Evolutionary conservation across 75 land plant genomes (phyloP).

Genomic region (Sequoiadendron giganteum): DNA sequence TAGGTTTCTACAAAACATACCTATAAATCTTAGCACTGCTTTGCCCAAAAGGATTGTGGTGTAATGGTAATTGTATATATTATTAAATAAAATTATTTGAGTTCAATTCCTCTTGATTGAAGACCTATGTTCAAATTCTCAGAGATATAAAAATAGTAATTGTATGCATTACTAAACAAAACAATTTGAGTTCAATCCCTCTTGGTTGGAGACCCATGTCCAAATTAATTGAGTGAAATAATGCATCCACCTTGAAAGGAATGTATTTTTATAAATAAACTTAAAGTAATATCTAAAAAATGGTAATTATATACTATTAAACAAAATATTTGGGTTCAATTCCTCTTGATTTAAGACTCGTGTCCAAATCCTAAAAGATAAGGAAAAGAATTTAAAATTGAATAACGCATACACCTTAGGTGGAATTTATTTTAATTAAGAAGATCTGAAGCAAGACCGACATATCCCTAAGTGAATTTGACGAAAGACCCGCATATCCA

Average conservation of each 20-base stretch:
- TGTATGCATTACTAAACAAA: neutral
- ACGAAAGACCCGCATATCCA: too few relatives aligned
- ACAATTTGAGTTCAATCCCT: neutral
- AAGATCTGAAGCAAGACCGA: too few relatives aligned
- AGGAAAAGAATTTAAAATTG: too few relatives aligned
- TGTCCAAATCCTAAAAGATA: neutral
- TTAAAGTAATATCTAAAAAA: too few relatives aligned
- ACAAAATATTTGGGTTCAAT: neutral
- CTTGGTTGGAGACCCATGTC: neutral
- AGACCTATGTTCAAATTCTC: neutral
- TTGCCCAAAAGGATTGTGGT: neutral
- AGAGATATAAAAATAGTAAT: neutral
- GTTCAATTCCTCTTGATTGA: neutral
- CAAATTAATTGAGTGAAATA: neutral
- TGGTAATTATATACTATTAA: neutral
- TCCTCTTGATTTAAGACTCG: neutral
- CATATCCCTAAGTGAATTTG: too few relatives aligned
- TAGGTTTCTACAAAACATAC: neutral
- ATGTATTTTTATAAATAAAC: too few relatives aligned
- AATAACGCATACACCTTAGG: too few relatives aligned
- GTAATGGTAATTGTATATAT: neutral
- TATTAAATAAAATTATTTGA: neutral
- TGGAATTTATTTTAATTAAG: too few relatives aligned
- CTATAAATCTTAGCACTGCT: neutral
- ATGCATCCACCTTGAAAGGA: neutral